Percentiles rank a stretch among this genome's conserved stretches.
phyloP scores from a whole-genome alignment of 2,329 filamentous ascomycete species.

The Colletotrichum truncatum region DNA sequence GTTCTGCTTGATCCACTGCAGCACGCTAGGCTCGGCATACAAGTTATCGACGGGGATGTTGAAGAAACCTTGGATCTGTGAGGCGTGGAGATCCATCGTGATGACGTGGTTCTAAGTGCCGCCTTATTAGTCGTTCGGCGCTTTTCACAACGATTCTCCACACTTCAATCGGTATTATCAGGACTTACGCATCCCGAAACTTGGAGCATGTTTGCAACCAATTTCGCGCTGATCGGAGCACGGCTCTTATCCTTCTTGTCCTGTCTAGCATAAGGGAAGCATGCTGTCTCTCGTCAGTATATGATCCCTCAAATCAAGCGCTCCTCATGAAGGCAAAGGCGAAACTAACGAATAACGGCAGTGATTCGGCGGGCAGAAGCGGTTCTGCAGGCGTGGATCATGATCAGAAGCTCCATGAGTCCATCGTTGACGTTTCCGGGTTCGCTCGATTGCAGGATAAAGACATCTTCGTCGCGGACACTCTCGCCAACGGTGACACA shows the following conservation, averaged over 20 bases:
- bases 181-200: conserved; percentile 73
- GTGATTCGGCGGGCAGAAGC: conserved; percentile 79
- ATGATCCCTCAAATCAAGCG: neutral
- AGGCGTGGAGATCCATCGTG: conserved; percentile 89
- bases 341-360: conserved; percentile 68
- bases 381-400: conserved; percentile 83
- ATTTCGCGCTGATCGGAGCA: conserved; percentile 86
- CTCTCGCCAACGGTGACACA: conserved; percentile 89
- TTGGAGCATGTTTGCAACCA: conserved; percentile 93
- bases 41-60: conserved; percentile 75
- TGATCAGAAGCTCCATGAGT: conserved; percentile 92
- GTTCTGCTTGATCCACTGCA: conserved; percentile 86
- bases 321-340: neutral
- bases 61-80: conserved; percentile 90
- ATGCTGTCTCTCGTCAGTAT: conserved; percentile 56
- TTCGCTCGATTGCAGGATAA: conserved; percentile 88
- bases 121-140: neutral
- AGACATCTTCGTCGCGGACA: conserved; percentile 83
- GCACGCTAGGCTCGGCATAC: conserved; percentile 86
- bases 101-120: conserved; percentile 60
- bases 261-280: conserved; percentile 90
- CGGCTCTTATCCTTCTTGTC: conserved; percentile 90
- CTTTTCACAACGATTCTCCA: neutral
- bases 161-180: no score
- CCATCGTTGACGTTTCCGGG: conserved; percentile 93